Evolutionary conservation across 305 asterid species (phyloP), one percentile per base, ranked within the genome.

Genomic region (Fraxinus albicans): DNA sequence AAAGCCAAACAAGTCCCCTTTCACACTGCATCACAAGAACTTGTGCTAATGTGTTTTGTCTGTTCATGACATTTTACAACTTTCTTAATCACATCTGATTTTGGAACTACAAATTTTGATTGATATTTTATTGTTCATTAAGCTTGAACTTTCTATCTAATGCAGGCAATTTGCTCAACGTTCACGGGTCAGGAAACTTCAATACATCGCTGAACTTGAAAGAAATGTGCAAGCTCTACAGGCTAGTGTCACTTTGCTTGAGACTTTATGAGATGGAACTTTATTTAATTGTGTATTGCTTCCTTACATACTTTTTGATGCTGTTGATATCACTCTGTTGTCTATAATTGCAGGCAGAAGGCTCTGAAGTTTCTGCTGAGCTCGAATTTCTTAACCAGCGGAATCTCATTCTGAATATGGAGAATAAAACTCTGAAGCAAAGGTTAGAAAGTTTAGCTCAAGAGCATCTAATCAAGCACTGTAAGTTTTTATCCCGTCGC

Each of bases 121-220:
- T 72, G 10, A 70, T 76, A 36, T 33, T 84, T 63, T 44, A 75
- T 42, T 15, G 84, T 82, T 83, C 29, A 31, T 69, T 70, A 79
- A 80, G 17, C 77, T 25, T 60, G 36, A 53, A 53, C 40, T 36
- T 81, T 27, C 55, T 76, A 63, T 78, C 76, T 79, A 44, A 79
- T 88, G 80, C 91, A 93, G 97, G 91, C 97, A 93, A 87, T 92
- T 92, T 73, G 97, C 96, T 70, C 97, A 93, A 81, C 95, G 96
- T 23, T 93, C 96, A 65, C 89, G 97, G 76, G 95, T 91, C 58
- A 84, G 97, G 77, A 93, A 92, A 89, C 91, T 92, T 78, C 97
- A 93, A 83, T 92, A 92, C 89, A 93, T 92, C 50, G 96, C 97
- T 70, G 96, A 90, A 88, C 93, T 92, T 86, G 97, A 93, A 84